Evolutionary conservation across 2,329 filamentous ascomycete species (phyloP).

Genomic region (Trichoderma afroharzianum): DNA sequence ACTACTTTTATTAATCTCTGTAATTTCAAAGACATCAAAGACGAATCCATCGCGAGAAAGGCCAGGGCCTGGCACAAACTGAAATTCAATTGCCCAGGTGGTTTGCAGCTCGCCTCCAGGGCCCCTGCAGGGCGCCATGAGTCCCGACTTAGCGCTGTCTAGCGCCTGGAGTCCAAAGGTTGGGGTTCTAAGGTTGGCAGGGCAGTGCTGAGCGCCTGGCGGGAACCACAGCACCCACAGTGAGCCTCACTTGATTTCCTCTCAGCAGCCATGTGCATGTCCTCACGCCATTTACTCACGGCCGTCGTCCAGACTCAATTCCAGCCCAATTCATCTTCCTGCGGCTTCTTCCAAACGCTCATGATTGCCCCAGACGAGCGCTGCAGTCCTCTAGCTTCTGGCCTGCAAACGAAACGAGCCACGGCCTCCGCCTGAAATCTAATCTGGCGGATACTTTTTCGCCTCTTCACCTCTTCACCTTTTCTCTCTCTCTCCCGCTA

Average conservation of each 20-base stretch:
- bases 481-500: neutral
- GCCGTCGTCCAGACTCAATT: neutral
- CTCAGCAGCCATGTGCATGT: neutral
- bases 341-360: neutral
- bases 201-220: neutral
- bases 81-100: neutral
- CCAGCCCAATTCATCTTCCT: slow-evolving; percentile 1
- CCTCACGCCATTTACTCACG: slow-evolving; percentile 12
- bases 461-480: too few relatives aligned
- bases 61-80: neutral
- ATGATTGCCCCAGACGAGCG: neutral
- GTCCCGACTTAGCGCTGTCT: neutral
- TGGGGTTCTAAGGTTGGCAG: neutral
- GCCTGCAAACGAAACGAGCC: neutral
- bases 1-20: neutral
- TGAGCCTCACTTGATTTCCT: neutral
- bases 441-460: neutral
- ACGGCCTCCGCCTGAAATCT: neutral
- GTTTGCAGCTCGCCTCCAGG: neutral
- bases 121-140: neutral
- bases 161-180: neutral
- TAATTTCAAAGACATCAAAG: neutral
- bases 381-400: neutral
- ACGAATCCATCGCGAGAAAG: neutral
- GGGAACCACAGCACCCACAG: neutral